Evolutionary conservation across 1,284 basidiomycete species (phyloP).

Genomic region (Ustilago shanxiensis): DNA sequence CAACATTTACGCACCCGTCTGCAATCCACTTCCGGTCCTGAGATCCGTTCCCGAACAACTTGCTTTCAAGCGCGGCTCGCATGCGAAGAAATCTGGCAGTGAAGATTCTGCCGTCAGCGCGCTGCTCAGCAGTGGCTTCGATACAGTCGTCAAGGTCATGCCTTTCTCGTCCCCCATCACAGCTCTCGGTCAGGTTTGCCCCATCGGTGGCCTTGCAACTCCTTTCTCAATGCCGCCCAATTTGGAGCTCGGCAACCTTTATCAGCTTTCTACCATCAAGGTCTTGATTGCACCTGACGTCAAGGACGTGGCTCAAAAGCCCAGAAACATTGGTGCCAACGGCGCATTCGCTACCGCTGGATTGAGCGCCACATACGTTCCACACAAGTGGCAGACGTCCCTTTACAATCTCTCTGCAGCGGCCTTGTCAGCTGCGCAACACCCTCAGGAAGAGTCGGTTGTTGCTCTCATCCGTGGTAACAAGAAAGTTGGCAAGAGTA

Average conservation of each 20-base stretch:
- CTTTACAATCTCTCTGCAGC: conserved; percentile 21
- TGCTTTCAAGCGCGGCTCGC: too few relatives aligned
- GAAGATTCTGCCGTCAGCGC: too few relatives aligned
- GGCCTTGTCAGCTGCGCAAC: conserved; percentile 24
- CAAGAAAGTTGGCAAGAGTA: conserved; percentile 90
- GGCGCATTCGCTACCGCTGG: conserved; percentile 22
- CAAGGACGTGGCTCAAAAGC: conserved; percentile 14
- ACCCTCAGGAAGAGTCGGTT: conserved; percentile 40
- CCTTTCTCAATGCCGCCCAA: conserved; percentile 34
- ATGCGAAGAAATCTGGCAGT: too few relatives aligned
- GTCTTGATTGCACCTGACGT: conserved; percentile 29
- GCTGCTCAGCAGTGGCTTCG: too few relatives aligned
- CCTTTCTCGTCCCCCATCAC: conserved; percentile 34
- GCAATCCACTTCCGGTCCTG: conserved; percentile 38
- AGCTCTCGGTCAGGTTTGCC: conserved; percentile 34
- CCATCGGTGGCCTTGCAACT: conserved; percentile 34
- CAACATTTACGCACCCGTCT: conserved; percentile 36
- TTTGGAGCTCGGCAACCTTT: conserved; percentile 25
- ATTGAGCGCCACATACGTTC: conserved; percentile 44
- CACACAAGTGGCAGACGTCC: conserved; percentile 37
- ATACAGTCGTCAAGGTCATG: conserved; percentile 35
- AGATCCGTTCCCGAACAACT: conserved; percentile 14
- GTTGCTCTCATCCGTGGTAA: conserved; percentile 81
- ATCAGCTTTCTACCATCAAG: conserved; percentile 36
- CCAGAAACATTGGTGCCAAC: conserved; percentile 10